Evolutionary conservation across 768 basidiomycete genomes (phyloP), one percentile per base, ranked within the genome.

Genomic region (Dentipellis sp.): DNA sequence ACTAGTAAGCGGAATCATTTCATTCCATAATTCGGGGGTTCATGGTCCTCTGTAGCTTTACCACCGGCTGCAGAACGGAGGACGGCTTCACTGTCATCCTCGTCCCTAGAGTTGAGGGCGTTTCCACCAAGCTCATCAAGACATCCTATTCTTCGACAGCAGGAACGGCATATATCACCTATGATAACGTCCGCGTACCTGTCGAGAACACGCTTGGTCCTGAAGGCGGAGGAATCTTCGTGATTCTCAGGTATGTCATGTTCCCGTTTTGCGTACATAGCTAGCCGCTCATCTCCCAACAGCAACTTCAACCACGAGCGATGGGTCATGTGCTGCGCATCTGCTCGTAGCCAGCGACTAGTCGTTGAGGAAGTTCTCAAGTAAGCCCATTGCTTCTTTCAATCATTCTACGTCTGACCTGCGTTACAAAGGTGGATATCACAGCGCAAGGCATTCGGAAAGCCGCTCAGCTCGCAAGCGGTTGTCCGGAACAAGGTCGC

Each of bases 281-380:
- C 22, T 12, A 46, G 12, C 34, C 16, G 5, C 14, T 46, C 35
- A 19, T 36, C 10, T 29, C 6, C 3, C 29, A 50, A 51, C 50
- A 66, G 86, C 62, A 97, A 95, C 72, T 95, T 95, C 74, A 95
- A 95, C 68, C 92, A 94, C 69, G 92, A 94, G 66, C 85, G 88
- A 57, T 94, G 89, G 91, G 89, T 92, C 19, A 93, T 94, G 88
- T 83, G 82, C 67, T 88, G 87, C 64, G 74, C 79, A 35, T 81
- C 80, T 42, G 82, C 82, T 21, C 74, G 78, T 35, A 67, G 75
- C 35, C 89, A 91, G 62, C 80, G 93, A 23, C 57, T 74, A 47
- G 73, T 80, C 67, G 79, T 90, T 39, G 92, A 94, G 62, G 91
- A 93, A 71, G 92, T 89, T 66, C 66, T 94, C 64, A 84, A 88